phyloP scores from a whole-genome alignment of 106 monocot genomes.

The Cymbidium sinense region DNA sequence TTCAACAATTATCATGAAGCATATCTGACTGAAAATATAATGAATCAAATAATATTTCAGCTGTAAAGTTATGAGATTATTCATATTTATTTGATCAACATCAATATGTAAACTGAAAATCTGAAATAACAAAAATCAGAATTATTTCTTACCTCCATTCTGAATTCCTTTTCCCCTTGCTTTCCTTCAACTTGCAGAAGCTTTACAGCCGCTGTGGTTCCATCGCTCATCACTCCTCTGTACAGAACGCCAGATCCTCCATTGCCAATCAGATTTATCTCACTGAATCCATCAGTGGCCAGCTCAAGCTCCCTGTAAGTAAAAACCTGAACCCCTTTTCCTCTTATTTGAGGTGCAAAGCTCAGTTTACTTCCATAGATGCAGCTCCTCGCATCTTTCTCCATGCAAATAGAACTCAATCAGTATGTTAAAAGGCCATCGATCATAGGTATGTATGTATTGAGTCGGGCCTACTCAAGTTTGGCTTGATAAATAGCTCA shows the following conservation, averaged over 20 bases:
- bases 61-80: too few species aligned
- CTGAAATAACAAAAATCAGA: background rate
- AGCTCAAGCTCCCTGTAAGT: constrained; percentile 79
- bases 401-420: background rate
- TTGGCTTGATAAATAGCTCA: too few species aligned
- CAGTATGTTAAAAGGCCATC: background rate
- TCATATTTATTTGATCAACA: too few species aligned
- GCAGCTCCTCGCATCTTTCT: constrained; percentile 35
- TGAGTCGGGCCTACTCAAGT: too few species aligned
- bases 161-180: constrained; percentile 81
- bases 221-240: constrained; percentile 48
- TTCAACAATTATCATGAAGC: too few species aligned
- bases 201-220: constrained; percentile 65
- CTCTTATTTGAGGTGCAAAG: constrained; percentile 17
- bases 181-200: constrained; percentile 49
- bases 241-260: constrained; percentile 63
- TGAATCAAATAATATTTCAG: too few species aligned
- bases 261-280: constrained; percentile 50
- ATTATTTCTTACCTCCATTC: constrained; percentile 55
- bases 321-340: constrained; percentile 63
- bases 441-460: too few species aligned
- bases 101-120: too few species aligned
- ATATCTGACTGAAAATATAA: too few species aligned
- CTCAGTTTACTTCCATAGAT: constrained; percentile 35
- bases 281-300: constrained; percentile 63